Conservation (phyloP, 148 eudicot species). For the Polygonum maritimum region DNA sequence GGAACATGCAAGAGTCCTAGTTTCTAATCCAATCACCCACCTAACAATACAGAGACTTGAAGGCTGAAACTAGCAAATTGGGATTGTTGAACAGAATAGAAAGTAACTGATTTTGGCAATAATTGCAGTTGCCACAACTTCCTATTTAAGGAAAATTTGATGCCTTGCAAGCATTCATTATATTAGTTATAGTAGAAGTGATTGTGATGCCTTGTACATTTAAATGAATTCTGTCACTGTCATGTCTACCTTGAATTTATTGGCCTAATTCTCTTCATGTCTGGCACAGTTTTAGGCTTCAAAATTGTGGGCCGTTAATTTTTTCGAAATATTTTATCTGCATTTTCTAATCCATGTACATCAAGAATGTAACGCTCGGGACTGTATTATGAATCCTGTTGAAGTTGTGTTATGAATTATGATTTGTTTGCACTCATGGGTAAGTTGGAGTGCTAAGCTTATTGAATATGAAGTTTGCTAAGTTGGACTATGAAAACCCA, state of each 20-base stretch:
- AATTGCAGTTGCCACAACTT: not conserved
- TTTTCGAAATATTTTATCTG: not conserved
- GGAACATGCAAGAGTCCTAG: not conserved
- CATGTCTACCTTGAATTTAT: not conserved
- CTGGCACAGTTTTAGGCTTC: not conserved
- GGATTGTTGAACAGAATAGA: not conserved
- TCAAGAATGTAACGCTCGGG: not conserved
- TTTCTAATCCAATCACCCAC: not conserved
- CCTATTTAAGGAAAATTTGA: not conserved
- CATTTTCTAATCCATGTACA: not conserved
- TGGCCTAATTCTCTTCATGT: not conserved
- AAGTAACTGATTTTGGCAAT: not conserved
- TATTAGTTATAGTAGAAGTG: not conserved
- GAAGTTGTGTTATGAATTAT: not conserved
- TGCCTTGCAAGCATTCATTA: slow-evolving; percentile 1
- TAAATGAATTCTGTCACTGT: not conserved
- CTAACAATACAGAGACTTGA: not conserved
- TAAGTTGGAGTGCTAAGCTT: not conserved
- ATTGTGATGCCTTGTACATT: not conserved
- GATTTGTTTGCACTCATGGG: not conserved
- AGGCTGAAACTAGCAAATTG: not conserved
- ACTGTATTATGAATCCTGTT: not conserved
- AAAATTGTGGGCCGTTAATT: not conserved
- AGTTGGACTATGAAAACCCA: not conserved
- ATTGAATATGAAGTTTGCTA: not conserved